Evolutionary conservation across 805 yeast genomes (phyloP), one percentile per base, ranked within the genome.

Genomic region (Candida piceae): DNA sequence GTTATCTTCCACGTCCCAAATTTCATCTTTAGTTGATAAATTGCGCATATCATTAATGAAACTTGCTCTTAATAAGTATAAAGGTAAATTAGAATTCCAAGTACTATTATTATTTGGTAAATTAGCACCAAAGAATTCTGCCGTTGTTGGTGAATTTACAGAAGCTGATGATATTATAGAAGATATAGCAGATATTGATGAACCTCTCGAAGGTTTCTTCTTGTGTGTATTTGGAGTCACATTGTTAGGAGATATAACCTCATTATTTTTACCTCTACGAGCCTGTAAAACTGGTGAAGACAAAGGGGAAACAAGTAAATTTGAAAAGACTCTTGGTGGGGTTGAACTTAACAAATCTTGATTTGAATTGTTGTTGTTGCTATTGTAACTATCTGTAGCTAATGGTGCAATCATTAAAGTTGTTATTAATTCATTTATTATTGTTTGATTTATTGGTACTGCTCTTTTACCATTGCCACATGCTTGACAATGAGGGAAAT

Each of bases 101-200:
- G 32, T 25, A 21, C 30, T 27, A 6, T 28, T 17, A 7, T 22
- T 19, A 28, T 16, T 17, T 16, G 41, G 12, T 4, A 36, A 21
- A 4, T 29, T n/a, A 9, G 29, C 9, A 26, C 29, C 30, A 4
- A 40, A 34, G 2, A 35, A 36, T 13, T 25, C 28, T 7, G 41
- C 35, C 4, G 32, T 11, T 3, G 38, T 39, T 6, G 52, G 52
- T 1, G 54, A 46, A 4, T 34, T 35, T 1, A 41, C 35, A 1
- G 55, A 36, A 5, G 49, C 66, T 2, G 66, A 60, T 1, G 64
- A 55, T 6, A 62, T 48, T 12, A 60, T 58, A 4, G 64, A 57
- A 1, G 63, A 54, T 1, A 53, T 50, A 2, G 63, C 67, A 12
- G 62, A 53, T 2, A 52, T 46, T 2, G 57, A 49, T 1, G 66